Base-by-base conservation (phyloP, 352 stramenopile genomes). In the Phytophthora cactorum region DNA sequence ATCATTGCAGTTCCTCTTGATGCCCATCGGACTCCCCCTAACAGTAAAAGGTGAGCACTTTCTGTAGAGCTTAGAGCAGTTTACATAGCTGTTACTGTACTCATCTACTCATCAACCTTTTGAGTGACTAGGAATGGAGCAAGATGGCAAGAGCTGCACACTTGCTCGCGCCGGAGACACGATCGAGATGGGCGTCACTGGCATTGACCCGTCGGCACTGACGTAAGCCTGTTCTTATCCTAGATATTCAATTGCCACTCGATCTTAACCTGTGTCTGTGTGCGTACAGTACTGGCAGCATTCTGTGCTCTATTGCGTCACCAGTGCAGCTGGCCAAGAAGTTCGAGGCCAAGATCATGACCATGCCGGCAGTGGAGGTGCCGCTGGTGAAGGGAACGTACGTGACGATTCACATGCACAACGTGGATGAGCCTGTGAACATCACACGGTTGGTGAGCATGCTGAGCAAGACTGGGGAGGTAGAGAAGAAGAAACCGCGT, bases 271-370 rank as follows among this genome's bases (percentile, higher is more conserved):
- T 29, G 5, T 50, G 15, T 52, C 47, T 52, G 15, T 29, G 15
- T 31, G 57, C 14, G 15, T 49, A 45, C 54, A 90, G 77, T 59
- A 93, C 81, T 8, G 87, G 89, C 27, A 94, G 87, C 58, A 93
- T 96, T 51, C 52, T 96, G 47, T 96, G 87, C 64, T 95, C 89
- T 7, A 82, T 95, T 54, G 77, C 79, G 47, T 92, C 81, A 9
- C 89, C 89, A 0, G 85, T 96, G 62, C 79, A 77, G 8, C 78
- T 91, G 5, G 88, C 86, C 15, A 81, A 78, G 25, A 81, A 80
- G 51, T 95, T 96, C 36, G 87, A 96, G 64, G 88, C 88, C 50
- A 93, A 96, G 82, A 96, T 96, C 67, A 93, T 95, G 84, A 95
- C 88, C 1, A 95, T 96, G 86, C 86, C 89, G 0, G 77, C 83